Conservation (phyloP, 345 rosid species). For the Eucalyptus urophylla region DNA sequence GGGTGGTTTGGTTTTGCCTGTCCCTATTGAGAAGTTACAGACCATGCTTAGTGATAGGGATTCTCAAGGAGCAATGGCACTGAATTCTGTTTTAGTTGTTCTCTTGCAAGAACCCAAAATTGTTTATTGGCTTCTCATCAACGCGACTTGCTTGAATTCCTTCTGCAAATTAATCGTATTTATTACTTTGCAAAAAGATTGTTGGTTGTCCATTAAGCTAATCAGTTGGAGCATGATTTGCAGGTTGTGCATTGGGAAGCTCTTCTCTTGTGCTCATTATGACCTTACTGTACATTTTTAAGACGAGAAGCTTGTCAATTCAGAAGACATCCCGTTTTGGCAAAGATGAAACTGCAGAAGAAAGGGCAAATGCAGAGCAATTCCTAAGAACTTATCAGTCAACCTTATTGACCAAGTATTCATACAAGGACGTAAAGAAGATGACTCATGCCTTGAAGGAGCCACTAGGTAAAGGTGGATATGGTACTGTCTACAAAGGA, state of each 20-base stretch:
- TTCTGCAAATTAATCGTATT: not conserved
- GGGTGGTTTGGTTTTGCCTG: not conserved
- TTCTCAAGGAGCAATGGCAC: not conserved
- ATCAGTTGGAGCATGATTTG: not conserved
- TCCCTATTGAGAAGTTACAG: not conserved
- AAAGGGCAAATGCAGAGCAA: conserved; percentile 4
- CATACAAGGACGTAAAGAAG: conserved; percentile 5
- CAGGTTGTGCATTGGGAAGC: conserved; percentile 19
- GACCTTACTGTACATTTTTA: not conserved
- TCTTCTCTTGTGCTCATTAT: not conserved
- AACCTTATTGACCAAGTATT: conserved; percentile 1
- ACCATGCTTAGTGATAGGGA: not conserved
- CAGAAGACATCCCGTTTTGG: not conserved
- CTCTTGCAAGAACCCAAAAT: not conserved
- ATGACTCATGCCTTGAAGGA: conserved; percentile 7
- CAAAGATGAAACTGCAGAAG: not conserved
- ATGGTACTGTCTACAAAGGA: conserved; percentile 8
- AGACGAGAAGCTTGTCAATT: not conserved
- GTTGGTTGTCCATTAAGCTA: not conserved
- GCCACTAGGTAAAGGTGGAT: conserved; percentile 12
- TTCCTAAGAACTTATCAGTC: conserved; percentile 16
- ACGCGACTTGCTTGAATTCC: not conserved
- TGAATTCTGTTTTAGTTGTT: not conserved
- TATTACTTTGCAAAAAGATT: not conserved
- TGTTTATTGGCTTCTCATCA: not conserved